These are phyloP conservation scores for Pelomyxa schiedti DNA, from an alignment of 78 protist genomes.

Conservation along the genomic window DNA sequence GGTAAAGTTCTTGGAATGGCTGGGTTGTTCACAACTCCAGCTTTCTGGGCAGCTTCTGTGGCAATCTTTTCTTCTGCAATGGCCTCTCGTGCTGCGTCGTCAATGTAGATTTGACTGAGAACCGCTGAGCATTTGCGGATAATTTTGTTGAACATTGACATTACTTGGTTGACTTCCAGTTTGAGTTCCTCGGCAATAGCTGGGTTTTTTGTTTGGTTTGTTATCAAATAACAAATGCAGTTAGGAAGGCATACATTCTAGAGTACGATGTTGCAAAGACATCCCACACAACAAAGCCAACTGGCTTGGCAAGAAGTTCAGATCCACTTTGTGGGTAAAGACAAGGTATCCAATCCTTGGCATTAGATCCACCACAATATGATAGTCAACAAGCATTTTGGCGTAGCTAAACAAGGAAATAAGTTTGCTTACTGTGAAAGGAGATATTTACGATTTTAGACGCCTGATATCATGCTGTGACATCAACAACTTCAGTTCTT, in stretches of 20 bases:
- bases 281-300: slow-evolving; percentile 70
- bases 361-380: slow-evolving; percentile 78
- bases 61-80: no score
- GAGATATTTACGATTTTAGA: no score
- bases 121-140: slow-evolving; percentile 28
- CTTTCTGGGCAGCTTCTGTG: no score
- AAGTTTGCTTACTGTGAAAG: slow-evolving; percentile 13
- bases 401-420: no score
- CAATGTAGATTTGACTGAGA: no score
- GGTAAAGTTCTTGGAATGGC: no score
- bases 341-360: slow-evolving; percentile 62
- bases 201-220: neutral
- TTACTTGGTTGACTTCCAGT: slow-evolving; percentile 16
- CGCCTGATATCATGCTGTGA: slow-evolving; percentile 78
- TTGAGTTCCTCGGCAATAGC: slow-evolving; percentile 8
- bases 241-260: no score
- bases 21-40: no score
- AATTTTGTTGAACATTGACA: slow-evolving; percentile 31
- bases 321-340: slow-evolving; percentile 44
- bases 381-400: slow-evolving; percentile 69
- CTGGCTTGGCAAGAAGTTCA: slow-evolving; percentile 49
- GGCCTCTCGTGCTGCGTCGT: no score
- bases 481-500: slow-evolving; percentile 20
- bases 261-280: slow-evolving; percentile 72
- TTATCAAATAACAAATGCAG: slow-evolving; percentile 13